Percentiles rank a stretch among this genome's conserved stretches.
Conservation (phyloP, 805 yeast genomes). For the Candida pseudofarinosa region DNA sequence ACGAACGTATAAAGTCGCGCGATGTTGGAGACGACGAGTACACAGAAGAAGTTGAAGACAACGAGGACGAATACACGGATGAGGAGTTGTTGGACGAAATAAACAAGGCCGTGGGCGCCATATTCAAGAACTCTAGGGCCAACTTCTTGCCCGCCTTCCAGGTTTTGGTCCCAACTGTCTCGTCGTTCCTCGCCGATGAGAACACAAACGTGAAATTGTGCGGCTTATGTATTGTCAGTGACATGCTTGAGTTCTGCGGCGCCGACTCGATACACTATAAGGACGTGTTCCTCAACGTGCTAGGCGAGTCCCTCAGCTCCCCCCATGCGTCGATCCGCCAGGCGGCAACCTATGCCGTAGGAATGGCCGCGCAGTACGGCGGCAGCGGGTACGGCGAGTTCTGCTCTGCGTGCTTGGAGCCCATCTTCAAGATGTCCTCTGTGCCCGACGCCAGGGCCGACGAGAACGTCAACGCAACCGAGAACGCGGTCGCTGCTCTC, state of each 20-base stretch:
- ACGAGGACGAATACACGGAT: slow-evolving; percentile 83
- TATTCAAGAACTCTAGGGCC: slow-evolving; percentile 60
- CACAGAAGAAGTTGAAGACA: slow-evolving; percentile 80
- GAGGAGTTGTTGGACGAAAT: slow-evolving; percentile 87
- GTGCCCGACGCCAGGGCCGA: slow-evolving; percentile 83
- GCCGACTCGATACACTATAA: slow-evolving; percentile 59
- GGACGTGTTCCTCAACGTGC: slow-evolving; percentile 57
- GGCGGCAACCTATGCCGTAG: slow-evolving; percentile 80
- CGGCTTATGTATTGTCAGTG: slow-evolving; percentile 77
- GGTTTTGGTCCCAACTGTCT: slow-evolving; percentile 56
- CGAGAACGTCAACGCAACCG: slow-evolving; percentile 83
- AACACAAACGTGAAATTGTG: slow-evolving; percentile 67
- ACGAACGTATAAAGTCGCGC: slow-evolving; percentile 66
- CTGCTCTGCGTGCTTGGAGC: slow-evolving; percentile 66
- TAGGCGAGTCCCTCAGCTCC: slow-evolving; percentile 64
- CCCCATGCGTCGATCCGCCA: slow-evolving; percentile 76
- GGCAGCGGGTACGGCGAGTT: slow-evolving; percentile 58
- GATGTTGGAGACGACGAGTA: slow-evolving; percentile 80
- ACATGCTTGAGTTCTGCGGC: slow-evolving; percentile 77
- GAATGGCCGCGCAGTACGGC: slow-evolving; percentile 82
- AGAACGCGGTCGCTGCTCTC: slow-evolving; percentile 75
- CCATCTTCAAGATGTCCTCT: slow-evolving; percentile 66
- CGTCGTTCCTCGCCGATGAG: slow-evolving; percentile 59
- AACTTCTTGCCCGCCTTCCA: slow-evolving; percentile 65
- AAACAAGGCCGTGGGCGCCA: slow-evolving; percentile 65